These are phyloP conservation scores for Leptomonas seymouri DNA, from an alignment of 208 protist species.

Conservation along the genomic window DNA sequence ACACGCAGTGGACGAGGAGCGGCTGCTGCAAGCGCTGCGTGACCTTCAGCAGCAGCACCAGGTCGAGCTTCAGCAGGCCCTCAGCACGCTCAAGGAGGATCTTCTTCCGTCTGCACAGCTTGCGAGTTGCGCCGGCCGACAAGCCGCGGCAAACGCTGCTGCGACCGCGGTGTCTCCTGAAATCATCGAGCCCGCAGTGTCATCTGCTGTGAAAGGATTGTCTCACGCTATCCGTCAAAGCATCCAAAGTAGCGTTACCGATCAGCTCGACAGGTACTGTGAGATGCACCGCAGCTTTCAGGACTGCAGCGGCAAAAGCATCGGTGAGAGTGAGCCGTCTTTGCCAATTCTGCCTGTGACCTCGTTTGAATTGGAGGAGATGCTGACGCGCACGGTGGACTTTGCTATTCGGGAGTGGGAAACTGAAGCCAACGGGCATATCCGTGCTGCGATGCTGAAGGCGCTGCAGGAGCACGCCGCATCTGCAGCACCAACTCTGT, in stretches of 20 bases:
- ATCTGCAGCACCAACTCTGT: background rate
- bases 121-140: too few relatives aligned
- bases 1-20: slow-evolving; percentile 16
- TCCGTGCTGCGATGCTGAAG: slow-evolving; percentile 25
- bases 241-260: slow-evolving; percentile 13
- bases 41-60: slow-evolving; percentile 21
- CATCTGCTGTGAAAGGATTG: slow-evolving; percentile 5
- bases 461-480: background rate
- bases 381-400: slow-evolving; percentile 27
- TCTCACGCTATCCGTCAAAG: background rate
- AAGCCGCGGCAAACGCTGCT: background rate
- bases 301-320: background rate
- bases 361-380: slow-evolving; percentile 38
- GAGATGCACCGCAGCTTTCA: slow-evolving; percentile 20
- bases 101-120: background rate
- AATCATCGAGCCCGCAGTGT: background rate
- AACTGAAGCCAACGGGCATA: slow-evolving; percentile 13
- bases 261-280: slow-evolving; percentile 37
- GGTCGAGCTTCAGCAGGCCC: background rate
- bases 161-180: background rate
- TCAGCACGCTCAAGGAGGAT: slow-evolving; percentile 11
- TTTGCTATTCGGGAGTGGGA: slow-evolving; percentile 8
- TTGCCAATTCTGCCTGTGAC: slow-evolving; percentile 33
- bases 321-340: slow-evolving; percentile 7
- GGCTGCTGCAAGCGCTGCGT: slow-evolving; percentile 16